Conservation (phyloP, 495 filamentous ascomycete species). For the Aspergillus nidulans region DNA sequence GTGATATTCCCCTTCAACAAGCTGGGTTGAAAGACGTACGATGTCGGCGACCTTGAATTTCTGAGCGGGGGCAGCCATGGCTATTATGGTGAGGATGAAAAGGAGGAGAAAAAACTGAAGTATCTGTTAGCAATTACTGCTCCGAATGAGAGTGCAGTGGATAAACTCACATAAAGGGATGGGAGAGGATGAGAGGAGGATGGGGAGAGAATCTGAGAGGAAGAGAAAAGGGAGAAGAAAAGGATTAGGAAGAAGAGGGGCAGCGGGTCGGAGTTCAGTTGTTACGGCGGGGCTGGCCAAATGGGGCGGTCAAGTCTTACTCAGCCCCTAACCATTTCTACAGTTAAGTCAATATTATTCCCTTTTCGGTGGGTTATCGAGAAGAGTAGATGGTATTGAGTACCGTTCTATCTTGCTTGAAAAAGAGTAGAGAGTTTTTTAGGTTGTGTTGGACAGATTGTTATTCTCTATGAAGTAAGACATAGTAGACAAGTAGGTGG, state of each 20-base stretch:
- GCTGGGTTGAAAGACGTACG: conserved; percentile 40
- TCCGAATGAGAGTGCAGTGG: neutral
- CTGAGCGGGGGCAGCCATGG: conserved; percentile 70
- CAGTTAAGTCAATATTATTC: neutral
- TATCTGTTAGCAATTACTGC: conserved; percentile 12
- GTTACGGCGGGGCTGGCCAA: conserved; percentile 8
- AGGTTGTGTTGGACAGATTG: neutral
- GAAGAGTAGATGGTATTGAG: neutral
- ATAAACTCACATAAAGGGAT: conserved; percentile 9
- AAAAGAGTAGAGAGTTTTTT: too few species aligned
- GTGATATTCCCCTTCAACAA: neutral
- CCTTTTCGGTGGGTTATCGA: neutral
- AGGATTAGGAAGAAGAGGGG: conserved; percentile 5
- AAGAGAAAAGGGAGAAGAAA: conserved; percentile 9
- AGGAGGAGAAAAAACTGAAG: neutral
- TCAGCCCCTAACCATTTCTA: neutral
- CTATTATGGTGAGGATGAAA: conserved; percentile 14
- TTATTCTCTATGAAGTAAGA: neutral
- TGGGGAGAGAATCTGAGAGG: neutral
- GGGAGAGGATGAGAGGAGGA: conserved; percentile 4
- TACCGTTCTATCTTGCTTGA: neutral
- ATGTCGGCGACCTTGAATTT: conserved; percentile 99
- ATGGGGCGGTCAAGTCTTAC: conserved; percentile 15
- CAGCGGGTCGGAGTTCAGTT: conserved; percentile 3
- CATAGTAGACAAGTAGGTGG: neutral